Conservation (phyloP, 306 rosid genomes). For the Gleditsia sinensis region DNA sequence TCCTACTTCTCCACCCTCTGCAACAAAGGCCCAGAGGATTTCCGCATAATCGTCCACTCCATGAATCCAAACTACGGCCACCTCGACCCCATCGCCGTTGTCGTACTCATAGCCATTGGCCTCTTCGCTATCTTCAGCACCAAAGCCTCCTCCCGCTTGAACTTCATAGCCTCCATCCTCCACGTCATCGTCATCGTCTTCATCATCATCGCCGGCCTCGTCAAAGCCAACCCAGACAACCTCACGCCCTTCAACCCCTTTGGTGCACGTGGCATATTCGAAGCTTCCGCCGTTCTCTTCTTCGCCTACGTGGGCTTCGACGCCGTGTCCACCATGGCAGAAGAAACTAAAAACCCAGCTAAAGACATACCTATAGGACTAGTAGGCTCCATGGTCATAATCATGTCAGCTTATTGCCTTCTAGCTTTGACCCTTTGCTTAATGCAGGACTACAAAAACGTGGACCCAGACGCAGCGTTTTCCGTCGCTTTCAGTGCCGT, state of each 20-base stretch:
- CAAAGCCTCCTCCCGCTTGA: conserved; percentile 55
- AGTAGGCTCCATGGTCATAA: conserved; percentile 54
- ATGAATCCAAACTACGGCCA: conserved; percentile 1
- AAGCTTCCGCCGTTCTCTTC: conserved; percentile 54
- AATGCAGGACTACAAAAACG: conserved; percentile 24
- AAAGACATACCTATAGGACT: conserved; percentile 61
- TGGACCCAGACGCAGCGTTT: conserved; percentile 48
- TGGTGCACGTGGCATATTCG: conserved; percentile 44
- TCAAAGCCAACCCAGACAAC: conserved; percentile 48
- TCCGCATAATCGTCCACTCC: conserved; percentile 34
- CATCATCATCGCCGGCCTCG: conserved; percentile 53
- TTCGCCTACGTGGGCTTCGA: conserved; percentile 63
- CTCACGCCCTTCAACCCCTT: conserved; percentile 28
- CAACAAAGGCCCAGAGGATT: conserved; percentile 42
- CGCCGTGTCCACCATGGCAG: conserved; percentile 58
- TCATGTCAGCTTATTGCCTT: conserved; percentile 37
- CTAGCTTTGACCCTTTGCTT: conserved; percentile 55
- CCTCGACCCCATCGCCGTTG: conserved; percentile 56
- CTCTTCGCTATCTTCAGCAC: conserved; percentile 46
- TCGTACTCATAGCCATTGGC: conserved; percentile 29
- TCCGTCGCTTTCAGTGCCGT: conserved; percentile 48
- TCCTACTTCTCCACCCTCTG: conserved; percentile 65
- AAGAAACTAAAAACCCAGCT: conserved; percentile 59
- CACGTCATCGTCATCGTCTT: conserved; percentile 47
- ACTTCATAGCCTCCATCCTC: conserved; percentile 55